Conservation (phyloP, 495 filamentous ascomycete species). For the Oleoguttula mirabilis region DNA sequence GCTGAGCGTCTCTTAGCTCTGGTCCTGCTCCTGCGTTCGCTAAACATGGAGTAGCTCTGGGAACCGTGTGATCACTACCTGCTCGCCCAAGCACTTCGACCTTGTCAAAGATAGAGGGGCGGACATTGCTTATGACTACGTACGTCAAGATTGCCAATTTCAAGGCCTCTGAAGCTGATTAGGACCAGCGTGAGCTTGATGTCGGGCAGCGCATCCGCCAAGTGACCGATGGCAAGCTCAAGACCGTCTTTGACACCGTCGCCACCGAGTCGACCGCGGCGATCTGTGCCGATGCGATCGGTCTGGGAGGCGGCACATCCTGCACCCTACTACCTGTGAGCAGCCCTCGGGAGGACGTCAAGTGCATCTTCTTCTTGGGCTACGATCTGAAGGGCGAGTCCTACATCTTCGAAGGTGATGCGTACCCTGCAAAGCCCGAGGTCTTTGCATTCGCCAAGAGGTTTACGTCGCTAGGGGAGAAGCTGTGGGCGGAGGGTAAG, state of each 20-base stretch:
- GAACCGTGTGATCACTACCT: slow-evolving; percentile 12
- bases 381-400: slow-evolving; percentile 24
- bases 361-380: slow-evolving; percentile 20
- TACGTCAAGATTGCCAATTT: neutral
- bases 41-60: neutral
- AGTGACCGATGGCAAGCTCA: slow-evolving; percentile 22
- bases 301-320: slow-evolving; percentile 13
- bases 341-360: slow-evolving; percentile 20
- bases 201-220: slow-evolving; percentile 5
- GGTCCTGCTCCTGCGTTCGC: too few relatives aligned
- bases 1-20: slow-evolving; percentile 3
- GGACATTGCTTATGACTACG: slow-evolving; percentile 11
- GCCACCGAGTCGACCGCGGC: slow-evolving; percentile 13
- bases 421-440: slow-evolving; percentile 12
- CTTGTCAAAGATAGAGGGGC: slow-evolving; percentile 6
- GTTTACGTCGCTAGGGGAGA: slow-evolving; percentile 29
- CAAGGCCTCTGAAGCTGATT: neutral
- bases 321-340: slow-evolving; percentile 7
- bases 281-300: slow-evolving; percentile 23
- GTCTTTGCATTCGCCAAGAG: slow-evolving; percentile 34
- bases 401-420: slow-evolving; percentile 15
- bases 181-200: neutral
- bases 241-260: slow-evolving; percentile 26
- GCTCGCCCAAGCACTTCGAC: slow-evolving; percentile 15
- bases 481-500: slow-evolving; percentile 36